Base-by-base conservation (phyloP, 257 asterid genomes). In the Perilla frutescens region DNA sequence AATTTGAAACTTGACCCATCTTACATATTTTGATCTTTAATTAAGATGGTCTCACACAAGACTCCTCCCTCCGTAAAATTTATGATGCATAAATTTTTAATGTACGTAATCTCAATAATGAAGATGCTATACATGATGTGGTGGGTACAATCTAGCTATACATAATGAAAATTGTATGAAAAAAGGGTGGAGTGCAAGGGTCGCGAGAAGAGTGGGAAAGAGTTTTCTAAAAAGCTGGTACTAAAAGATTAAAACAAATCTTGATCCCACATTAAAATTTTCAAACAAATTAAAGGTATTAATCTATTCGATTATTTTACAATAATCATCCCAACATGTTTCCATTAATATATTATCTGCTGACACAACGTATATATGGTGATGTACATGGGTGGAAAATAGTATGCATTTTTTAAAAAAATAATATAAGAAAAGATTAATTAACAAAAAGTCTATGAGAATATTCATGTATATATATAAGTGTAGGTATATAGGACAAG, bases 401-500 rank as follows among this genome's bases (percentile, higher is more conserved):
- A 48, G 44, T 63, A 57, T 55, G 70, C 70, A 73, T 60, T 58
- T 58, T 50, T 45, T 34, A n/a, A 55, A 53, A 63, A 70, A 68
- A 68, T 6, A 69, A 56, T 39, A n/a, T 60, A 73, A 56, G 67
- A 45, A 45, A 15, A 45, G 37, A 56, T 10, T 66, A 70, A 68
- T 49, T 72, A 75, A 77, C 51, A 32, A 69, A 84, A 84, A 76
- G 82, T 41, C 34, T 14, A 59, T 62, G 75, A 74, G 74, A 80
- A 82, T 81, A 75, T 81, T 82, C n/a, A 74, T 37, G 67, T 9
- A 62, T 43, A 48, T 61, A 62, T 53, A 84, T 79, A 66, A 67
- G 86, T 79, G 90, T 82, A 73, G 73, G 56, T 67, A 79, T 40
- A 88, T 72, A 68, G 67, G 89, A 89, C 96, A 86, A 88, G 78